Conservation (phyloP, 257 asterid genomes). For the Solanum piurae region DNA sequence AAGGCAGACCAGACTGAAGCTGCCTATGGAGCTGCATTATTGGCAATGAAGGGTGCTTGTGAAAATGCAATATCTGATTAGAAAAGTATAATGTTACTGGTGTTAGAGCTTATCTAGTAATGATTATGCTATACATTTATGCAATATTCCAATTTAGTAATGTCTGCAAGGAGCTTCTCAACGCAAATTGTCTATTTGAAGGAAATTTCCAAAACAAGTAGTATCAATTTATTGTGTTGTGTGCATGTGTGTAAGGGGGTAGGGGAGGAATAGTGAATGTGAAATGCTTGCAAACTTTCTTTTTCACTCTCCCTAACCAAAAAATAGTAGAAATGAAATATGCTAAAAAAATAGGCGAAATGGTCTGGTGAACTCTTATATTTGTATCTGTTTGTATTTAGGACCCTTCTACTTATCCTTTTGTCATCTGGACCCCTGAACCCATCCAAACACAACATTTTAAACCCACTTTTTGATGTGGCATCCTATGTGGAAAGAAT, state of each 20-base stretch:
- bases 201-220: neutral
- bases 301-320: neutral
- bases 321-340: neutral
- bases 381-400: too few species aligned
- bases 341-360: neutral
- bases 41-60: slow-evolving; percentile 58
- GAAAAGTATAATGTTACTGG: neutral
- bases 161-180: neutral
- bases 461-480: too few species aligned
- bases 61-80: neutral
- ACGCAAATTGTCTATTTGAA: neutral
- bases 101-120: neutral
- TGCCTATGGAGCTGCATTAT: slow-evolving; percentile 87
- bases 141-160: neutral
- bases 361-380: too few species aligned
- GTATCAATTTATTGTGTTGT: neutral
- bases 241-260: neutral
- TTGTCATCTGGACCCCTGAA: too few species aligned
- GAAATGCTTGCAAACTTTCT: neutral
- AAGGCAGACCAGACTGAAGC: slow-evolving; percentile 82
- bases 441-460: too few species aligned
- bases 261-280: neutral
- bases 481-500: too few species aligned
- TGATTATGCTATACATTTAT: neutral
- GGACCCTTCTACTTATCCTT: too few species aligned